A percentile compares a stretch with the other conserved stretches of the same genome.
Conservation (phyloP, 306 rosid genomes). For the Echinosophora koreensis region DNA sequence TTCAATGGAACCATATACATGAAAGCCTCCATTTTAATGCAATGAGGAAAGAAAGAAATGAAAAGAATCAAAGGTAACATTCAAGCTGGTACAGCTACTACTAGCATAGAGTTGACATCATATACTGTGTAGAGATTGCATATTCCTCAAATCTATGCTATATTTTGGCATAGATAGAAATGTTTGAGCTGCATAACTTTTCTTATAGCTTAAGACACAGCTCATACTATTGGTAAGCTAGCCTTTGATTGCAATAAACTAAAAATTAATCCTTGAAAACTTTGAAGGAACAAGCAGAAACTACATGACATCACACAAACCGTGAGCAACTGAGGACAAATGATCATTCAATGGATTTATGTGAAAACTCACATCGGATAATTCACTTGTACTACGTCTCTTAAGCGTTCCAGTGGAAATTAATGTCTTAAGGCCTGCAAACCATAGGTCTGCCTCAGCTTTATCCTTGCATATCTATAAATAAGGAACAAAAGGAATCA, state of each 20-base stretch:
- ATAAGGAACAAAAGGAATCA: constrained; percentile 18
- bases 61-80: constrained; percentile 13
- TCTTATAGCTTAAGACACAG: neutral
- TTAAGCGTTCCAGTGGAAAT: constrained; percentile 55
- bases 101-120: neutral
- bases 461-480: constrained; percentile 90
- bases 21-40: constrained; percentile 15
- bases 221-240: neutral
- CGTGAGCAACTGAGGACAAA: constrained; percentile 4
- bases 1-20: neutral
- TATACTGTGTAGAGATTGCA: neutral
- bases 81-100: neutral
- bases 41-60: neutral
- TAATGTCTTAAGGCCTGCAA: constrained; percentile 79
- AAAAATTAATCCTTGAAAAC: neutral
- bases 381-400: constrained; percentile 57
- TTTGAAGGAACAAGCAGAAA: constrained; percentile 2
- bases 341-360: constrained; percentile 14
- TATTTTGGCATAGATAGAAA: neutral
- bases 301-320: neutral
- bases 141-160: neutral
- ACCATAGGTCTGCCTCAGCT: constrained; percentile 81
- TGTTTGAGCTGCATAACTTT: neutral
- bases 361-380: constrained; percentile 64
- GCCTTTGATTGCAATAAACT: neutral